Base-by-base conservation (phyloP, 345 rosid species). In the Hevea brasiliensis region DNA sequence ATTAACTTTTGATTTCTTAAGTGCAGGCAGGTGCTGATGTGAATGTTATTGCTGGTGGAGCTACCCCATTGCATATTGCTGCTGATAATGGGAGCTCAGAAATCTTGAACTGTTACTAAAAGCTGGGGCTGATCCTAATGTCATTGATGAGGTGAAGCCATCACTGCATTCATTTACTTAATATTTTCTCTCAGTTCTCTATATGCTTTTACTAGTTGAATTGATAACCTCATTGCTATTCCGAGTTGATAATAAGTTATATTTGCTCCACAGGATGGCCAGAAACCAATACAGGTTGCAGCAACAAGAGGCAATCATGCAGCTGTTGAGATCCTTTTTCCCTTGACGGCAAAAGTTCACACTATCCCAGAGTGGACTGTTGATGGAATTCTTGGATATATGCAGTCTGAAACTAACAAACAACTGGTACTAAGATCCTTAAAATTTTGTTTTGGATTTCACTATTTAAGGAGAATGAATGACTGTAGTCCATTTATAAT, bases 31-130 rank as follows among this genome's bases (percentile, higher is more conserved):
- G 94, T 78, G 97, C 92, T 61, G 83, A 87, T 57, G 97, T 87
- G 61, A 90, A 94, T 66, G 75, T 89, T 71, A 72, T 68, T 74
- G 91, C 97, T 79, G 95, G 97, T 78, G 97, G 97, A 72, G 93
- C 97, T 63, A 92, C 97, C 54, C 95, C 97, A 11, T 84, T 94
- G 88, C 97, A 94, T 71, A 86, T 90, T 79, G 97, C 98, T 8
- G 97, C 97, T 61, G 95, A 94, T 79, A 77, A 61, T 65, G 98
- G 97, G 70, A 86, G 65, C 81, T 65, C 77, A 13, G 93, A 90
- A 67, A 80, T 94, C 65, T 77, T 94, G 63, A 85, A 88, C 67
- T 85, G 85, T 81, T 94, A 61, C 76, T 94, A 61, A 76, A 94
- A 79, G 95, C 91, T 62, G 92, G 97, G 37, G 93, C 93, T 81